Base-by-base conservation (phyloP, 176 grass and related monocot species). In the Triticum timopheevii region DNA sequence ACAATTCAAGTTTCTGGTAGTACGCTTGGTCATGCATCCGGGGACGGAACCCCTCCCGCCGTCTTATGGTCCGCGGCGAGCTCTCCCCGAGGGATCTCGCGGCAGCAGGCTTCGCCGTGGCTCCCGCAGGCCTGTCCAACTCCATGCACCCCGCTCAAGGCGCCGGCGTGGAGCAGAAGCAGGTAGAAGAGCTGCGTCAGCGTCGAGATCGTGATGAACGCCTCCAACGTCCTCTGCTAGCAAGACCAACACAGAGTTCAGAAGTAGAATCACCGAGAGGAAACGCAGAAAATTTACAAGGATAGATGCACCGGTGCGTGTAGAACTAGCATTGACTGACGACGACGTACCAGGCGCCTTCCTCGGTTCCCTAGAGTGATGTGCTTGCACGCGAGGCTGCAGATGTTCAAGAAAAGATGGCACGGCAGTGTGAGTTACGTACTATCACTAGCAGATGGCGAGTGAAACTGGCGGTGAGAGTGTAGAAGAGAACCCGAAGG, bases 141-240 rank as follows among this genome's bases (percentile, higher is more conserved):
- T 25, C 24, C 72, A 10, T 30, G 47, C 4, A 75, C 42, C 7
- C 72, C 4, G 72, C 23, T 75, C 1, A 75, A 15, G 13, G 72
- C 45, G 42, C 72, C 72, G 42, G 42, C 72, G 72, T 75, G 72
- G 8, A 75, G 72, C 72, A 75, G 72, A 1, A 75, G 15, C 13
- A 75, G 72, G 42, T 75, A 75, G 42, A 75, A 25, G 3, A 49
- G 72, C 72, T 75, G 72, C 7, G 72, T 75, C 23, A 75, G 72
- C 72, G 72, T 28, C 3, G 72, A 75, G 72, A 75, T 49, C 7
- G 72, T 75, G 42, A 75, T 75, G 72, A 75, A 75, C 42, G 72
- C 72, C 72, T 75, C 72, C 13, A 75, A 45, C 25, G 72, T 75
- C 72, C 72, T 75, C 72, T 75, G 72, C 72, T 2, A 28, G 36